Evolutionary conservation across 2,329 filamentous ascomycete genomes (phyloP).

Genomic region (Aureobasidium sp.): DNA sequence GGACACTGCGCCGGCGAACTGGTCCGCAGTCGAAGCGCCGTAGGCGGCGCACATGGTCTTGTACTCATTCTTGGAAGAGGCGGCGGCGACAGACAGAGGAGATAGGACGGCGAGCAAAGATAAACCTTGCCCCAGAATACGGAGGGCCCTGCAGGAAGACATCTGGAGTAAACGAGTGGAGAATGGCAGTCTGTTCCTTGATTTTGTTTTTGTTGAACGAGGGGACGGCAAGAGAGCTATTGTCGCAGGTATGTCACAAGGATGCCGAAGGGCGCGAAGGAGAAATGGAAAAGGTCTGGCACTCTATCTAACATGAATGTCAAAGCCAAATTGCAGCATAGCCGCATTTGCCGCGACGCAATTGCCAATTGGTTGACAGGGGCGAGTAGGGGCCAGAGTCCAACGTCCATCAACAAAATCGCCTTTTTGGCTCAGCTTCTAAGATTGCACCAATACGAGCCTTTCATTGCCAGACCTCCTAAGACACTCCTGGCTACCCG

Average conservation of each 20-base stretch:
- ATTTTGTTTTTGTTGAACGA: constrained; percentile 15
- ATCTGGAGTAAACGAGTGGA: constrained; percentile 17
- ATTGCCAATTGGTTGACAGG: constrained; percentile 4
- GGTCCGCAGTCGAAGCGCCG: background rate
- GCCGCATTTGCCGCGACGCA: constrained; percentile 11
- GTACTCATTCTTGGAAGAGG: background rate
- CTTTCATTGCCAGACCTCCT: background rate
- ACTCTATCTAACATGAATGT: constrained; percentile 12
- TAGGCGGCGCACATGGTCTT: constrained; percentile 1
- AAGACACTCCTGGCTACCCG: constrained; percentile 4
- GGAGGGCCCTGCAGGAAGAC: constrained; percentile 16
- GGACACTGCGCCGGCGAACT: constrained; percentile 1
- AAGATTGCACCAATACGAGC: constrained; percentile 12
- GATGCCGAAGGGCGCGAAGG: constrained; percentile 11
- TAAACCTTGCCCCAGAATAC: constrained; percentile 11
- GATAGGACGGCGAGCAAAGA: constrained; percentile 6
- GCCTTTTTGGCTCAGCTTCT: background rate
- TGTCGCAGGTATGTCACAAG: constrained; percentile 16
- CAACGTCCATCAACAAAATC: constrained; percentile 4
- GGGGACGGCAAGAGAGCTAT: constrained; percentile 3
- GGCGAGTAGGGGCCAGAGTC: constrained; percentile 12
- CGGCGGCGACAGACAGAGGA: constrained; percentile 8
- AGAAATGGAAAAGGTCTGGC: constrained; percentile 4
- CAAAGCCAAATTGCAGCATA: constrained; percentile 7
- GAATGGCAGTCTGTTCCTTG: background rate